Evolutionary conservation across 371 early-diverging fungal species (phyloP), one percentile per base, ranked within the genome.

Genomic region (Dinochytrium kinnereticum): DNA sequence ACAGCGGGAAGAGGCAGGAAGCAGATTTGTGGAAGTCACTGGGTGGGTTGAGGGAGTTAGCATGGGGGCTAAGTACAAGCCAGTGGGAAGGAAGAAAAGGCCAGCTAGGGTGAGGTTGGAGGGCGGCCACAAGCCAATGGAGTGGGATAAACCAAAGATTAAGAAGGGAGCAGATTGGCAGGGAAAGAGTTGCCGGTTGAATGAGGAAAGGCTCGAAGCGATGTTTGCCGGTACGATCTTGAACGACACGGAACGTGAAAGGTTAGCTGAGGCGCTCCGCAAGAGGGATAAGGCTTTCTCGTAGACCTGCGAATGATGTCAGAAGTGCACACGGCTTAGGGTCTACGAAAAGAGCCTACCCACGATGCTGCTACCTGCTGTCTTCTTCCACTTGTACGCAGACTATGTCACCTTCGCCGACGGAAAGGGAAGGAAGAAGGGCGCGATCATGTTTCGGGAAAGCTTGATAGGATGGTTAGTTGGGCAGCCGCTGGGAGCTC

Each of bases 61-160:
- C 44, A 44, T 71, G 64, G 64, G 39, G 53, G 49, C 72, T 13
- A 73, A 44, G 40, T 70, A 74, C 70, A 74, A 74, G 61, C 69
- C 69, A n/a, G 74, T 74, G 1, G 33, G 64, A 2, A 73, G 40
- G 39, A 74, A 74, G 64, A 69, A 55, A 1, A 37, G 69, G 40
- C 74, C 74, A 37, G 70, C 64, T 17, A 3, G 26, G 26, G 70
- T 21, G 26, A 36, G 68, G 28, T 49, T 73, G 40, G 21, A 17
- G 49, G 57, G 57, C 55, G 69, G 73, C 13, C 26, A 55, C 10
- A 51, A 55, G 44, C 72, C 72, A 3, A 30, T 28, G 36, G 64
- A 24, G 13, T 71, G 72, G 69, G 38, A 24, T 33, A 19, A 21
- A 17, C 13, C 10, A 44, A 19, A 44, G 44, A 19, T 44, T 7